These are phyloP conservation scores for Neocallimastix lanati DNA, from an alignment of 192 early-diverging fungal species.

Conservation along the genomic window DNA sequence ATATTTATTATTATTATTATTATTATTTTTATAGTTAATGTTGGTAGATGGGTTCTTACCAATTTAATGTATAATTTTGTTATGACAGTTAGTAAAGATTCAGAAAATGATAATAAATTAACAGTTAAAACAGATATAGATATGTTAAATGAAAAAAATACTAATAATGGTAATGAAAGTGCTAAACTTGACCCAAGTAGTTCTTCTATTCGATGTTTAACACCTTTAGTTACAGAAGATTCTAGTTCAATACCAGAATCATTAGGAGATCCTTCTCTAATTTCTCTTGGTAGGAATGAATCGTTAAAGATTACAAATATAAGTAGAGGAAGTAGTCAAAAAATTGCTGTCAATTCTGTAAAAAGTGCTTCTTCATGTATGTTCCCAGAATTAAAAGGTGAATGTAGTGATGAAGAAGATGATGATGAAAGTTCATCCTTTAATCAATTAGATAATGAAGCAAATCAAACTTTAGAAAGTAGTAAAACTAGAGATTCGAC, in stretches of 20 bases:
- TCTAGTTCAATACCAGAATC: neutral
- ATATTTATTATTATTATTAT: neutral
- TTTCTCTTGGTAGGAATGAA: neutral
- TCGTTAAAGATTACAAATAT: neutral
- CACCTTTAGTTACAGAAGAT: neutral
- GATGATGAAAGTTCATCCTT: neutral
- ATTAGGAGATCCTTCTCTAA: neutral
- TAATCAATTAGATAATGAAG: neutral
- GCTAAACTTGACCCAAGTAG: neutral
- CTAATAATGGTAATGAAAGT: neutral
- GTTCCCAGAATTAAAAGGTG: neutral
- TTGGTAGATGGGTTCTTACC: conserved; percentile 68
- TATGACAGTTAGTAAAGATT: conserved; percentile 3
- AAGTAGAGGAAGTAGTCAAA: neutral
- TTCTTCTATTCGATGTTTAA: neutral
- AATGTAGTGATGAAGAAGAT: neutral
- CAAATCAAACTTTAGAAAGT: neutral
- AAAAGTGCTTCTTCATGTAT: neutral
- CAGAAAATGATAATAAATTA: neutral
- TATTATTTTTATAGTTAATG: conserved; percentile 33
- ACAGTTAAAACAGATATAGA: neutral
- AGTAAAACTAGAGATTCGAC: neutral
- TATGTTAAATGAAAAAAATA: neutral
- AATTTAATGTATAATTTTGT: conserved; percentile 49
- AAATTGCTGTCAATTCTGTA: neutral